Conservation (phyloP, 495 filamentous ascomycete genomes). For the Penicillium atrosanguineum region DNA sequence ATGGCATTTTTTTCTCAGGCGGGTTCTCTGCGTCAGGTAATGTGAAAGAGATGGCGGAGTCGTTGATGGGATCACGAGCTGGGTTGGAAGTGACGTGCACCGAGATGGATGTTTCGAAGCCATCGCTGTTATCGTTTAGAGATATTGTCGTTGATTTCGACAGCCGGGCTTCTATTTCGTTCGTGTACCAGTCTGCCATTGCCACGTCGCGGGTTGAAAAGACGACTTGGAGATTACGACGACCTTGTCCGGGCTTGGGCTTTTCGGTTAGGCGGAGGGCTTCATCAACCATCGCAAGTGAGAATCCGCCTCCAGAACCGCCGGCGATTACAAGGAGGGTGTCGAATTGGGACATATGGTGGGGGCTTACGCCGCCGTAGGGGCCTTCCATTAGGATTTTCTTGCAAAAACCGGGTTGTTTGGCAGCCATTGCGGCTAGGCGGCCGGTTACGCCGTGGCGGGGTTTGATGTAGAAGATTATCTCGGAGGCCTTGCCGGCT, state of each 20-base stretch:
- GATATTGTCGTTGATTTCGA: slow-evolving; percentile 16
- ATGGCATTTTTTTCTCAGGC: slow-evolving; percentile 1
- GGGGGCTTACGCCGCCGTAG: slow-evolving; percentile 43
- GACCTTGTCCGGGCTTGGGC: not conserved
- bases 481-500: slow-evolving; percentile 24
- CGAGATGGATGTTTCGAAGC: slow-evolving; percentile 35
- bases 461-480: slow-evolving; percentile 45
- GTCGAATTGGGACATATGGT: slow-evolving; percentile 28
- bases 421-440: slow-evolving; percentile 30
- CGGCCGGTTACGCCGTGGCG: slow-evolving; percentile 42
- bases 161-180: slow-evolving; percentile 27
- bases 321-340: slow-evolving; percentile 49
- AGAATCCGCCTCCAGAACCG: slow-evolving; percentile 55
- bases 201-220: slow-evolving; percentile 26
- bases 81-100: slow-evolving; percentile 27
- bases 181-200: slow-evolving; percentile 28
- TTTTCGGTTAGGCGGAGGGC: slow-evolving; percentile 17
- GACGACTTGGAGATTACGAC: slow-evolving; percentile 26
- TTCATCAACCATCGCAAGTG: slow-evolving; percentile 34
- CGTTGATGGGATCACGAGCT: not conserved
- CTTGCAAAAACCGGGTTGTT: slow-evolving; percentile 24
- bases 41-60: slow-evolving; percentile 6
- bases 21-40: slow-evolving; percentile 11
- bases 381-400: slow-evolving; percentile 49
- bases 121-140: not conserved